phyloP scores from a whole-genome alignment of 169 alveolate species.

The Eimeria necatrix region DNA sequence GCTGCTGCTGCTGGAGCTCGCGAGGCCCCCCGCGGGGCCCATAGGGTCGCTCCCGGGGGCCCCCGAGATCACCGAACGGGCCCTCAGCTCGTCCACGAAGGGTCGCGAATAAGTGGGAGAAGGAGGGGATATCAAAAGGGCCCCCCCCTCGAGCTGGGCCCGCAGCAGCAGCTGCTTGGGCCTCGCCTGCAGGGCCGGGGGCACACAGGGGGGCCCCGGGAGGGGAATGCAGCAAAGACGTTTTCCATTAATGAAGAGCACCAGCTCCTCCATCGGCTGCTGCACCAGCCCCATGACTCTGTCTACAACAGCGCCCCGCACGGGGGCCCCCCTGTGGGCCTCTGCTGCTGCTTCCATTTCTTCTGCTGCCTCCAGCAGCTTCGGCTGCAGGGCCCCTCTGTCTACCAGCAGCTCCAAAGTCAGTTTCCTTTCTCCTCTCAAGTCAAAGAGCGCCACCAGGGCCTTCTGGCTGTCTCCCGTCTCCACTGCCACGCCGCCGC shows the following conservation, averaged over 20 bases:
- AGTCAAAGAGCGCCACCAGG: conserved; percentile 11
- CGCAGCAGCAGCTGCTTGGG: conserved; percentile 22
- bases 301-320: neutral
- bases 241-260: neutral
- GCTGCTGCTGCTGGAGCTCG: neutral
- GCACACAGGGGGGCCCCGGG: neutral
- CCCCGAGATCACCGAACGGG: neutral
- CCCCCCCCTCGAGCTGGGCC: conserved; percentile 25
- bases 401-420: conserved; percentile 31
- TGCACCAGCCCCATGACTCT: neutral
- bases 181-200: conserved; percentile 11
- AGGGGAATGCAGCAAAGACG: conserved; percentile 28
- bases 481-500: neutral
- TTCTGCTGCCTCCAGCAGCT: neutral
- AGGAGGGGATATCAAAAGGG: conserved; percentile 5
- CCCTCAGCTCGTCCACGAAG: neutral
- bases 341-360: conserved; percentile 3
- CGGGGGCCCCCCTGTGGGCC: neutral
- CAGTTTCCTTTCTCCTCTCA: neutral
- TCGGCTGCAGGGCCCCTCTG: neutral
- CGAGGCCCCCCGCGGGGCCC: neutral
- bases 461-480: conserved; percentile 7
- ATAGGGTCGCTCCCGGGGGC: neutral
- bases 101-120: neutral
- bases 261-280: conserved; percentile 29